These are phyloP conservation scores for Xylariaceae sp. DNA, from an alignment of 2,329 filamentous ascomycete genomes.

Conservation along the genomic window DNA sequence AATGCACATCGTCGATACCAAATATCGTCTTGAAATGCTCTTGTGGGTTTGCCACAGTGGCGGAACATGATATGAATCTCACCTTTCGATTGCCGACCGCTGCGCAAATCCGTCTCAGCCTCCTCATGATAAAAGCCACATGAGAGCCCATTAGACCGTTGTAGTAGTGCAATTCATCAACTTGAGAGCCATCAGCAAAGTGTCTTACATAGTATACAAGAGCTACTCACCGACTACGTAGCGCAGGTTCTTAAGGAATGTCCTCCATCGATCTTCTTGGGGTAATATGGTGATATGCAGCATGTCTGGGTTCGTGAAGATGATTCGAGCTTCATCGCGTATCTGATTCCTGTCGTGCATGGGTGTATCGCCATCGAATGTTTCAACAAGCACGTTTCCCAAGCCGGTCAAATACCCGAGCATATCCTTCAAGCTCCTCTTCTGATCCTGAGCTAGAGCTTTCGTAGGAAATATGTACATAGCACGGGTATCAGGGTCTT, in stretches of 20 bases:
- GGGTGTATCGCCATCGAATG: slow-evolving; percentile 93
- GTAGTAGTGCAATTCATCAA: slow-evolving; percentile 93
- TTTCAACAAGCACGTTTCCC: slow-evolving; percentile 81
- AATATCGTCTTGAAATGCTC: slow-evolving; percentile 96
- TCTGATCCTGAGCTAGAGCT: slow-evolving; percentile 92
- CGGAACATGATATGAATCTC: slow-evolving; percentile 94
- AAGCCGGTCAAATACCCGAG: slow-evolving; percentile 80
- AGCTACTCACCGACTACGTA: slow-evolving; percentile 74
- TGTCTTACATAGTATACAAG: slow-evolving; percentile 31
- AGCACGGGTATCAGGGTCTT: slow-evolving; percentile 76
- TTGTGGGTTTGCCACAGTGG: slow-evolving; percentile 91
- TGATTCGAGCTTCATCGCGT: slow-evolving; percentile 86
- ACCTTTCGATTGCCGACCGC: slow-evolving; percentile 85
- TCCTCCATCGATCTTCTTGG: slow-evolving; percentile 87
- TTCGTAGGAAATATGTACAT: slow-evolving; percentile 99
- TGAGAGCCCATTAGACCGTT: slow-evolving; percentile 95
- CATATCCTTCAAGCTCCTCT: slow-evolving; percentile 84
- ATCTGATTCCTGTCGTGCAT: slow-evolving; percentile 80
- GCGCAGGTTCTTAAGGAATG: slow-evolving; percentile 85
- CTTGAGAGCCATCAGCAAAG: slow-evolving; percentile 42
- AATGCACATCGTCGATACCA: slow-evolving; percentile 77
- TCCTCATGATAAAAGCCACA: slow-evolving; percentile 92
- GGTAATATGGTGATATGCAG: slow-evolving; percentile 92
- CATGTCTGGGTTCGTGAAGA: slow-evolving; percentile 99
- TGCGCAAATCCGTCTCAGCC: slow-evolving; percentile 85